Conservation (phyloP, 2,329 filamentous ascomycete species). For the Pseudocercospora eumusae region DNA sequence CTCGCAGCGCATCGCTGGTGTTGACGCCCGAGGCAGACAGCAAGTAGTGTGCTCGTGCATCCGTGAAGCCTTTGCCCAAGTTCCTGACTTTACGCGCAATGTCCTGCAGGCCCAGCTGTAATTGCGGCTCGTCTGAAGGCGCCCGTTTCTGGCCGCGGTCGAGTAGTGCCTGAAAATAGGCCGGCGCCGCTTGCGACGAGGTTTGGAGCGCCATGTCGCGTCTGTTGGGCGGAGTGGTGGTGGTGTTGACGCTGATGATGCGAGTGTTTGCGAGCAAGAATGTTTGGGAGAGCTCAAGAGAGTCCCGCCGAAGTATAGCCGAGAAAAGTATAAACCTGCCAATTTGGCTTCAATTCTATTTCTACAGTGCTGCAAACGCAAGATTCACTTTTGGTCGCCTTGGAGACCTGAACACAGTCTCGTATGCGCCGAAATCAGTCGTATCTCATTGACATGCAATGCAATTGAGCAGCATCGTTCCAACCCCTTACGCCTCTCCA, state of each 20-base stretch:
- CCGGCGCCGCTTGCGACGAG: constrained; percentile 43
- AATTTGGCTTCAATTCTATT: neutral
- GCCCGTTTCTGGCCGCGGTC: constrained; percentile 68
- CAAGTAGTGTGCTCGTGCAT: constrained; percentile 73
- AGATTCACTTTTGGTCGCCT: too few relatives aligned
- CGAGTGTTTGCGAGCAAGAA: constrained; percentile 1
- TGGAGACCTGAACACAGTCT: too few relatives aligned
- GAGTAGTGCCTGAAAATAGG: constrained; percentile 65
- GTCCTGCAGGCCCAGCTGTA: constrained; percentile 90
- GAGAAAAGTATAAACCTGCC: neutral
- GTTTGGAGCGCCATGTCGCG: constrained; percentile 19
- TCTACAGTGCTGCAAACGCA: too few relatives aligned
- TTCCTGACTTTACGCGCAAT: constrained; percentile 74
- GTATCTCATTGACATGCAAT: too few relatives aligned
- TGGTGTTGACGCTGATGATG: neutral
- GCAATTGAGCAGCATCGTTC: too few relatives aligned
- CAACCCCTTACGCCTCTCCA: too few relatives aligned
- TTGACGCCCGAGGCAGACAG: constrained; percentile 92
- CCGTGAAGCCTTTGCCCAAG: constrained; percentile 65
- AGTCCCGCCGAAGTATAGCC: neutral
- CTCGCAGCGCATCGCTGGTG: constrained; percentile 78
- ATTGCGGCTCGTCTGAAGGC: constrained; percentile 75
- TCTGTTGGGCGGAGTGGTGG: neutral
- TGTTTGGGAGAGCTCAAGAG: neutral
- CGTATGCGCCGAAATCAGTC: too few relatives aligned